Conservation (phyloP, 2,329 filamentous ascomycete species). For the Neospermospora avenae region DNA sequence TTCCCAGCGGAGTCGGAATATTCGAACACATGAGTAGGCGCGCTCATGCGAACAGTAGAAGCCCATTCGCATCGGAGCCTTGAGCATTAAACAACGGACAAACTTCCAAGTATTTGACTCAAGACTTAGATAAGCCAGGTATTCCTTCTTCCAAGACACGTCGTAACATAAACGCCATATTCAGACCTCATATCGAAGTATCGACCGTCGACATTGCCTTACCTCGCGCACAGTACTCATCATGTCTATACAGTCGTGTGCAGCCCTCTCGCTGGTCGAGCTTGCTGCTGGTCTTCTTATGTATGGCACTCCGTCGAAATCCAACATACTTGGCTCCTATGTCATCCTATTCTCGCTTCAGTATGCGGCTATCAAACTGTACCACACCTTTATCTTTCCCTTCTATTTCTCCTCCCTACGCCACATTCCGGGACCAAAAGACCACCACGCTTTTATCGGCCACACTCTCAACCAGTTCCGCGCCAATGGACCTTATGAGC, state of each 20-base stretch:
- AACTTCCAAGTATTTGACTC: not conserved
- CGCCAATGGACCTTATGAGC: conserved; percentile 29
- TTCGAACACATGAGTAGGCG: not conserved
- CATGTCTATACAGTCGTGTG: not conserved
- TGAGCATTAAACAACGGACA: not conserved
- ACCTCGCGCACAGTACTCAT: not conserved
- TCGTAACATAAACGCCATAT: not conserved
- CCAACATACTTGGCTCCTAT: not conserved
- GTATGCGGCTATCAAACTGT: not conserved
- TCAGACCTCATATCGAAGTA: not conserved
- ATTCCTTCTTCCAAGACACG: not conserved
- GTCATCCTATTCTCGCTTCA: not conserved
- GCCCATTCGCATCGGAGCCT: not conserved
- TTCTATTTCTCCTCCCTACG: not conserved
- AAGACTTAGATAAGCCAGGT: not conserved
- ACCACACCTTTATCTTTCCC: not conserved
- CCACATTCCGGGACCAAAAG: conserved; percentile 1
- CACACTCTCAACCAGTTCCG: conserved; percentile 38
- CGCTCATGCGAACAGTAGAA: not conserved
- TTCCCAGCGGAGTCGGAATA: not conserved
- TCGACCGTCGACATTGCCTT: not conserved
- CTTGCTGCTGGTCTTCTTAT: not conserved
- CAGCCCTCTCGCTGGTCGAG: not conserved
- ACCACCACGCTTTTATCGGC: conserved; percentile 33
- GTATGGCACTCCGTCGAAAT: not conserved